Percentiles rank a stretch among this genome's conserved stretches.
Evolutionary conservation across 495 filamentous ascomycete species (phyloP).

Genomic region (Penicillium canariense): DNA sequence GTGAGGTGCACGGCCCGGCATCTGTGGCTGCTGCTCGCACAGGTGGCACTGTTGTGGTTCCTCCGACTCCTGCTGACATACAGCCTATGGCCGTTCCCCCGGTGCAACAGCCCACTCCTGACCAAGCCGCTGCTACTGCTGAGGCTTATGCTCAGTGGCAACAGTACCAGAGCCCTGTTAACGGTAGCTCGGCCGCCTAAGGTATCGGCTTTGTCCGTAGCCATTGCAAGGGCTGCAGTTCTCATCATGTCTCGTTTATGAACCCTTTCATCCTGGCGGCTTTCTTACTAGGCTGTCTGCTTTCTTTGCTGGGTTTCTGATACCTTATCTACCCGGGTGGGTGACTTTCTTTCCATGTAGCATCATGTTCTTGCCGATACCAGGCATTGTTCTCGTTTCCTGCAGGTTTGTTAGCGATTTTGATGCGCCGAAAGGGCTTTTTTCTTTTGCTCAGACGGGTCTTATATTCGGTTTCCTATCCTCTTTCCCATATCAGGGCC

Average conservation of each 20-base stretch:
- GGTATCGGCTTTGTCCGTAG: background rate
- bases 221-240: background rate
- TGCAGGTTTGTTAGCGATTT: constrained; percentile 33
- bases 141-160: constrained; percentile 43
- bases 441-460: background rate
- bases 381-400: constrained; percentile 12
- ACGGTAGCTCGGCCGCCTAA: constrained; percentile 28
- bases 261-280: constrained; percentile 9
- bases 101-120: constrained; percentile 15
- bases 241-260: constrained; percentile 19
- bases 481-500: background rate
- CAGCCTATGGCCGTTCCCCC: constrained; percentile 15
- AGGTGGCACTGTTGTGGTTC: constrained; percentile 24
- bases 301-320: constrained; percentile 9
- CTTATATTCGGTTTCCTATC: background rate
- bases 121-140: constrained; percentile 23
- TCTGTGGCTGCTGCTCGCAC: constrained; percentile 39
- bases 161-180: constrained; percentile 37
- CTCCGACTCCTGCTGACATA: constrained; percentile 10
- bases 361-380: constrained; percentile 27
- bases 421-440: constrained; percentile 6
- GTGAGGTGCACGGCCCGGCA: constrained; percentile 72
- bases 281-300: constrained; percentile 2
- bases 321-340: constrained; percentile 22
- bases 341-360: constrained; percentile 31